Evolutionary conservation across 345 rosid species (phyloP).

Genomic region (Eucalyptus paniculata): DNA sequence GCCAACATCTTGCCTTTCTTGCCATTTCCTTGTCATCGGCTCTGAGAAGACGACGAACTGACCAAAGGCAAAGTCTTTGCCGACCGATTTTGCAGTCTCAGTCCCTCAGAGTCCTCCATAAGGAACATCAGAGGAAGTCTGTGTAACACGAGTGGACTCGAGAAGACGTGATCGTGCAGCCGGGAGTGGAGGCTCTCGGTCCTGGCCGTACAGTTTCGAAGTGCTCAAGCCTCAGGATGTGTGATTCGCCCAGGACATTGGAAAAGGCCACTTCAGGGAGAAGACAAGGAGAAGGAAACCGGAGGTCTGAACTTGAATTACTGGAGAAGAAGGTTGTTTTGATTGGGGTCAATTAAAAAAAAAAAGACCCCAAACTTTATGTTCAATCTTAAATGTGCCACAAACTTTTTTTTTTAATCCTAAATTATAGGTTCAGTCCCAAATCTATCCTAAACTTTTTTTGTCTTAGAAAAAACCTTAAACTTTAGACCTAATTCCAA

Average conservation of each 20-base stretch:
- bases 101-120: neutral
- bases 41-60: neutral
- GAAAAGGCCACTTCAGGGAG: neutral
- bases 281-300: neutral
- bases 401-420: too few relatives aligned
- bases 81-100: neutral
- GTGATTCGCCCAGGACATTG: neutral
- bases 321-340: neutral
- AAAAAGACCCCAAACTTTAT: too few relatives aligned
- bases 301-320: neutral
- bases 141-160: rapidly evolving
- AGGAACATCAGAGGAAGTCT: neutral
- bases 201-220: neutral
- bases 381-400: too few relatives aligned
- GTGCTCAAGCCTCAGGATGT: neutral
- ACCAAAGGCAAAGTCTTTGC: neutral
- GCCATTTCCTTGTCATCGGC: neutral
- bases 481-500: too few relatives aligned
- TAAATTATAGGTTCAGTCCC: too few relatives aligned
- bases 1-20: neutral
- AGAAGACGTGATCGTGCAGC: neutral
- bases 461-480: too few relatives aligned
- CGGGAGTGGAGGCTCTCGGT: neutral
- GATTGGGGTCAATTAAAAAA: neutral
- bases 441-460: too few relatives aligned